These are phyloP conservation scores for Sonneratia caseolaris DNA, from an alignment of 345 rosid genomes.

Conservation along the genomic window DNA sequence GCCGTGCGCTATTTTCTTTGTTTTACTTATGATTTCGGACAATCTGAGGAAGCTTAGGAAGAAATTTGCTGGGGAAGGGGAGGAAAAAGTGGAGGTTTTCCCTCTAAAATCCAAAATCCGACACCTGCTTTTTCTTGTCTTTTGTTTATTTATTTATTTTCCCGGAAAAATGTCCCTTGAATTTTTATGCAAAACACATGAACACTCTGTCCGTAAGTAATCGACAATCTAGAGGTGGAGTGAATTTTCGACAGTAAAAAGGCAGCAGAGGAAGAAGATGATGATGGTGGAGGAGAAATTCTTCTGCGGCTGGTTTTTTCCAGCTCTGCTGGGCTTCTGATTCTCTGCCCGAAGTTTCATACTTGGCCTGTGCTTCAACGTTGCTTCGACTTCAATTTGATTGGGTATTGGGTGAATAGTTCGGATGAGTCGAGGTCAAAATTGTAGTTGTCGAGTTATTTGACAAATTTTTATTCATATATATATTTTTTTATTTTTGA, in stretches of 20 bases:
- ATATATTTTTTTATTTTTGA: background rate
- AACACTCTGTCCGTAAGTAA: background rate
- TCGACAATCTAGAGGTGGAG: background rate
- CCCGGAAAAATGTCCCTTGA: background rate
- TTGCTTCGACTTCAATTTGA: background rate
- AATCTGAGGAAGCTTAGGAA: constrained; percentile 11
- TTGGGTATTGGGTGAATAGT: background rate
- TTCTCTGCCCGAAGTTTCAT: background rate
- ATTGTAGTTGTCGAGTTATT: background rate
- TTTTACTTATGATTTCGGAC: constrained; percentile 12
- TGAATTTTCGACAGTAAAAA: background rate
- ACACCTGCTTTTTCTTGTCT: constrained; percentile 1
- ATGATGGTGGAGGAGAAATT: background rate
- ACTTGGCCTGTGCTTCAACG: background rate
- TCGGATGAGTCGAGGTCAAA: background rate
- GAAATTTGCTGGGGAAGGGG: constrained; percentile 5
- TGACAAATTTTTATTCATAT: too few species aligned
- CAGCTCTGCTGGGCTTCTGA: background rate
- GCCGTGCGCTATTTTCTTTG: background rate
- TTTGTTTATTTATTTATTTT: too few species aligned
- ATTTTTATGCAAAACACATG: background rate
- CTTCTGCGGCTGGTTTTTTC: background rate
- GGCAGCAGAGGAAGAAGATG: background rate
- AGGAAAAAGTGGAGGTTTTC: background rate
- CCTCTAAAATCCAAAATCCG: background rate